Base-by-base conservation (phyloP, 176 grass and related monocot species). In the Alopecurus myosuroides region DNA sequence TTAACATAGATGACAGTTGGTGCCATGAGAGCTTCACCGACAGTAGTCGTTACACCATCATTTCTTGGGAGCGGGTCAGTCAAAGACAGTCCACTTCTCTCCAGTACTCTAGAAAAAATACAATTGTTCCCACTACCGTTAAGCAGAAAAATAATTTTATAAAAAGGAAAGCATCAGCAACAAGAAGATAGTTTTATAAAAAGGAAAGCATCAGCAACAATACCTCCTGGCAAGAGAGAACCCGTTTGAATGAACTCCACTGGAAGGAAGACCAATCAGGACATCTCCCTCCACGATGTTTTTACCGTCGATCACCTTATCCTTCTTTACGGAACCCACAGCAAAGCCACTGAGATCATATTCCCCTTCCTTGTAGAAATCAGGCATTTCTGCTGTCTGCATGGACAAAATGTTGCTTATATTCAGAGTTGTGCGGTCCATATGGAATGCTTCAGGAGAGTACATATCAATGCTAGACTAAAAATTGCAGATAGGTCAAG, bases 341-440 rank as follows among this genome's bases (percentile, higher is more conserved):
- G 97, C 97, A 86, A 94, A 99, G 25, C 97, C 93, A 85, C 94
- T 99, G 3, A 99, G 66, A 86, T 99, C 97, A 41, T 99, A 96
- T 89, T 99, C 97, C 79, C 97, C 97, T 4, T 87, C 64, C 2
- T 79, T 85, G 86, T 99, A 99, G 64, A 99, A 99, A 94, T 19
- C 94, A 79, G 97, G 97, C 97, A 99, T 99, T 87, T 99, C 97
- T 71, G 97, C 97, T 11, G 94, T 99, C 97, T 99, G 87, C 22
- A 80, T 62, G 4, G 44, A 39, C 25, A 75, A 83, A 28, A 42
- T 45, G 53, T 6, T 73, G 34, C 66, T 29, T 31, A 82, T 39
- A 71, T 44, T 69, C 48, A 66, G 42, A 67, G 44, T 25, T 70
- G 40, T 53, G 25, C 26, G 22, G 64, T 29, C 23, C 48, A 57